phyloP scores from a whole-genome alignment of 2,329 filamentous ascomycete genomes.

The Pleoardoris graminearum region DNA sequence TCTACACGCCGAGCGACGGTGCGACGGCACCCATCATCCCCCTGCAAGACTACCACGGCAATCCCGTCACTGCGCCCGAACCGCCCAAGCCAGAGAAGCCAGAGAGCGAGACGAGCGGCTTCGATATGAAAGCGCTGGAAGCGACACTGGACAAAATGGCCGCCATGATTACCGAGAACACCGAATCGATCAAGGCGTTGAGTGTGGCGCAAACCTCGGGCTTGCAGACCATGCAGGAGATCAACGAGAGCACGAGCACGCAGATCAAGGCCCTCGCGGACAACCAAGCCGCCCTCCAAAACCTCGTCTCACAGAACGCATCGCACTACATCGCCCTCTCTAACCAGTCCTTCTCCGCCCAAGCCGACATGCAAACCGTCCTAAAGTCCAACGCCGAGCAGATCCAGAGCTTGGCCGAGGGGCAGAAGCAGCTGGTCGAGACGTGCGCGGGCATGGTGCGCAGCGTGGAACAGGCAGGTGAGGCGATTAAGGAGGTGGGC shows the following conservation, averaged over 20 bases:
- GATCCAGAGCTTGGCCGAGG: constrained; percentile 32
- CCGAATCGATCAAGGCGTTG: constrained; percentile 38
- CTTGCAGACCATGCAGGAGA: constrained; percentile 42
- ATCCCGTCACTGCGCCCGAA: constrained; percentile 13
- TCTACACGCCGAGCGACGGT: constrained; percentile 32
- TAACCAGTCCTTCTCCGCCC: constrained; percentile 36
- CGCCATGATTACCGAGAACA: constrained; percentile 35
- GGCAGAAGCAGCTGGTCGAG: constrained; percentile 31
- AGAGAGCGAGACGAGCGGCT: not conserved
- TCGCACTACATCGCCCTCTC: constrained; percentile 42
- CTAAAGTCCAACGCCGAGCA: constrained; percentile 34
- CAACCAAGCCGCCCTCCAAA: constrained; percentile 35
- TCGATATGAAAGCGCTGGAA: constrained; percentile 29
- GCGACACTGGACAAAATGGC: constrained; percentile 32
- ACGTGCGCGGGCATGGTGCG: constrained; percentile 38
- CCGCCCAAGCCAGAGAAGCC: constrained; percentile 12
- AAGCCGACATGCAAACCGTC: constrained; percentile 25
- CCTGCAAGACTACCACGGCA: constrained; percentile 32
- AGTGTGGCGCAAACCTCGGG: constrained; percentile 40
- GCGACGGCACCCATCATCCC: constrained; percentile 35
- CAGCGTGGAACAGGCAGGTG: constrained; percentile 25
- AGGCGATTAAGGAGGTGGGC: constrained; percentile 19
- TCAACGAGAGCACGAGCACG: constrained; percentile 40
- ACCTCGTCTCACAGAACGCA: constrained; percentile 37
- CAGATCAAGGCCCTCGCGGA: constrained; percentile 42